Base-by-base conservation (phyloP, 2,329 filamentous ascomycete genomes). In the Ceratocystis eucalypticola region DNA sequence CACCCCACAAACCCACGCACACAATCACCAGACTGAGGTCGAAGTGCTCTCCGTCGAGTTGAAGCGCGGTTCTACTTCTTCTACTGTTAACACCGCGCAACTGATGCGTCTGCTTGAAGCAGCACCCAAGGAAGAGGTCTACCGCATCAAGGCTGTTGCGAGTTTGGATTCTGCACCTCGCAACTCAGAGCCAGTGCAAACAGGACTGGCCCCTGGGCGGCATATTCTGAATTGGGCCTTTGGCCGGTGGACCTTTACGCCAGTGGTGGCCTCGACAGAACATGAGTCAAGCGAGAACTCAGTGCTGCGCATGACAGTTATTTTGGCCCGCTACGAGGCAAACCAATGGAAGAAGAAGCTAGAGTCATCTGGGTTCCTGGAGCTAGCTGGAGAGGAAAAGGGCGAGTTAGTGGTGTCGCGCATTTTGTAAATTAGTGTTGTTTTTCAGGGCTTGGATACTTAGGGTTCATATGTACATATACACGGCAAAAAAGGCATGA, bases 221-320 rank as follows among this genome's bases (percentile, higher is more conserved):
- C 96, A 94, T 73, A 96, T 99, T 57, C 82, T 99, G 68, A 99
- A 99, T 75, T 99, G 94, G 94, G 94, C 94, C 0, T 99, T 99
- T 76, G 91, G 91, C 0, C 83, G 94, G 37, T 99, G 94, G 93
- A 96, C 86, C 0, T 96, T 93, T 73, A 95, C 91, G 1, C 80
- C 83, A 3, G 72, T 81, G 3, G 72, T 74, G 0, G 73, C 74
- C 6, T 72, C 73, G 1, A 72, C 73, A 1, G 82, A 86, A 74
- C 82, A 85, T 72, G 74, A 79, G 69, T 80, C 84, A 45, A 82
- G 82, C 71, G 76, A 79, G 45, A 77, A 87, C 61, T 75, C 80
- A 1, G 76, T 80, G 17, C 74, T 91, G 70, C 80, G 88, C 65
- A 87, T 92, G 84, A 92, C 89, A 0, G 79, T 93, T 67, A 87